Percentiles rank a stretch among this genome's conserved stretches.
Evolutionary conservation across 495 filamentous ascomycete species (phyloP).

Genomic region (Podospora appendiculata): DNA sequence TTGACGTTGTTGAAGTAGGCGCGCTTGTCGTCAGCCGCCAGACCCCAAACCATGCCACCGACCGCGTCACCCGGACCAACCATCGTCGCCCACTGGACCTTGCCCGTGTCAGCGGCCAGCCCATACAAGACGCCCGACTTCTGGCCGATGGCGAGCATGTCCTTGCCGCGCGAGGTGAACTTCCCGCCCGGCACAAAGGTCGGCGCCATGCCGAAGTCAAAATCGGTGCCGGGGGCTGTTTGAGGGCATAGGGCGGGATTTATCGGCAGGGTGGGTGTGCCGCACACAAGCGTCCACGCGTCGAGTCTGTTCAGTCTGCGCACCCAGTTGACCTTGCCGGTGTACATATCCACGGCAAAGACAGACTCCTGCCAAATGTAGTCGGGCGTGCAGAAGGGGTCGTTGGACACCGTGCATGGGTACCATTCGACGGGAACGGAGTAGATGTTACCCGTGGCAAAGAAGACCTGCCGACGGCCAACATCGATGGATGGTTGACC

Average conservation of each 20-base stretch:
- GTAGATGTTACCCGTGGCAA: constrained; percentile 33
- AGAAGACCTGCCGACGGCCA: constrained; percentile 20
- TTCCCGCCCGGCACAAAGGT: constrained; percentile 17
- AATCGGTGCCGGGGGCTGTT: constrained; percentile 24
- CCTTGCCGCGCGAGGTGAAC: constrained; percentile 2
- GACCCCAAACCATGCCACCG: constrained; percentile 31
- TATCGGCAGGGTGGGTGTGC: not conserved
- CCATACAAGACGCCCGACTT: constrained; percentile 32
- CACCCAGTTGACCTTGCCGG: constrained; percentile 26
- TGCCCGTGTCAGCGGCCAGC: constrained; percentile 22
- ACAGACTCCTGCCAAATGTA: constrained; percentile 25
- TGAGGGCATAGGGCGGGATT: constrained; percentile 22
- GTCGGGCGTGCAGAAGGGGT: not conserved
- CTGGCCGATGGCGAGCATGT: constrained; percentile 28
- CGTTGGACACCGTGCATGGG: constrained; percentile 5
- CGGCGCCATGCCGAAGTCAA: constrained; percentile 36
- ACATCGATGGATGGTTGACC: constrained; percentile 32
- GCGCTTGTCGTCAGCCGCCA: constrained; percentile 25
- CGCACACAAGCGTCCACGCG: constrained; percentile 25
- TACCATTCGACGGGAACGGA: constrained; percentile 8
- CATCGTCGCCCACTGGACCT: constrained; percentile 21
- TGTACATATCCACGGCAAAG: constrained; percentile 20
- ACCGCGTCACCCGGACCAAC: constrained; percentile 15
- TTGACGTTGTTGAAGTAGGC: constrained; percentile 32
- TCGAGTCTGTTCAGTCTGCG: constrained; percentile 20